phyloP scores from a whole-genome alignment of 805 yeast genomes.

The Yamadazyma nakazawae region DNA sequence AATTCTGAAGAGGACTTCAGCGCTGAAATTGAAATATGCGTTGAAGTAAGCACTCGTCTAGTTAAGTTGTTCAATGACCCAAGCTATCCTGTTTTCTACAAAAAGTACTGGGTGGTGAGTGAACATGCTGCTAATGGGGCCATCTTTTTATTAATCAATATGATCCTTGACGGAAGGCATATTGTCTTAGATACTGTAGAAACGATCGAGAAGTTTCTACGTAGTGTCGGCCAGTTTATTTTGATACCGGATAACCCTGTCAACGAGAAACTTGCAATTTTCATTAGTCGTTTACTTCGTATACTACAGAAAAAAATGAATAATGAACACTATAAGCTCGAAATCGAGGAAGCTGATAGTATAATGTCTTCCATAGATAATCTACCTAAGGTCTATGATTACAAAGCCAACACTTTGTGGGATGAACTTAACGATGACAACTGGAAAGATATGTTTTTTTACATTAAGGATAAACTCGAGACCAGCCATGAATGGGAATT shows the following conservation, averaged over 20 bases:
- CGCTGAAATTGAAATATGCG: slow-evolving; percentile 1
- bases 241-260: too few relatives aligned
- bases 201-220: too few relatives aligned
- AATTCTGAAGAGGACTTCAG: background rate
- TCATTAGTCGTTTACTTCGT: too few relatives aligned
- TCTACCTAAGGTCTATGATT: too few relatives aligned
- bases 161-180: slow-evolving; percentile 6
- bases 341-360: slow-evolving; percentile 5
- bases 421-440: too few relatives aligned
- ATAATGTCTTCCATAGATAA: background rate
- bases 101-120: slow-evolving; percentile 9
- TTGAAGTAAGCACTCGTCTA: background rate
- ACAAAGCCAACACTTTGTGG: too few relatives aligned
- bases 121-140: slow-evolving; percentile 10
- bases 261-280: too few relatives aligned
- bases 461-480: background rate
- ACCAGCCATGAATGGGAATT: slow-evolving; percentile 5
- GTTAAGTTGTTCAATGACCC: slow-evolving; percentile 6
- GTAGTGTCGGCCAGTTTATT: too few relatives aligned
- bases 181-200: too few relatives aligned
- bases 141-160: slow-evolving; percentile 7
- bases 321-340: slow-evolving; percentile 4
- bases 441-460: slow-evolving; percentile 1
- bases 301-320: slow-evolving; percentile 4
- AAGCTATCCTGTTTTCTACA: slow-evolving; percentile 6